Conservation (phyloP, 306 rosid species). For the Cicer arietinum region DNA sequence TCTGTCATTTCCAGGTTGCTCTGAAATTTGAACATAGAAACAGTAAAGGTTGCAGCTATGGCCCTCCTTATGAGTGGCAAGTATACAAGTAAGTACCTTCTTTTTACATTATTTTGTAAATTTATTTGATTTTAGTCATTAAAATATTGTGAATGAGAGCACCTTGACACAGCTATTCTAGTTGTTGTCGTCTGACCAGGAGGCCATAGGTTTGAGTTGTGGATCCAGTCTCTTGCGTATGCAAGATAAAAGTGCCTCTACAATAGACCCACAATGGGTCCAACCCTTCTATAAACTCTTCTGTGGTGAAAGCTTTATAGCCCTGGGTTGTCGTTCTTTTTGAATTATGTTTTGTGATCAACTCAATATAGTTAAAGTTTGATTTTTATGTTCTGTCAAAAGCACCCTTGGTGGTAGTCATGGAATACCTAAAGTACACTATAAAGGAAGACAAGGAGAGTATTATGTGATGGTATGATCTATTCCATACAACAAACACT, state of each 20-base stretch:
- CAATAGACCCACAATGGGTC: constrained; percentile 20
- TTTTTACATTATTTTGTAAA: background rate
- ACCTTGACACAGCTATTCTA: background rate
- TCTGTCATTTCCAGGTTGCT: constrained; percentile 74
- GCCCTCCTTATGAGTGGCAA: constrained; percentile 99
- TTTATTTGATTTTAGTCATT: background rate
- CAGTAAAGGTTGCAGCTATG: constrained; percentile 97
- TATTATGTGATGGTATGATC: constrained; percentile 88
- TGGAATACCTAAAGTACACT: constrained; percentile 97
- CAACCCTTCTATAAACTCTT: background rate
- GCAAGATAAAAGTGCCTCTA: background rate
- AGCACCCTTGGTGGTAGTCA: constrained; percentile 98
- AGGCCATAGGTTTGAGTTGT: background rate
- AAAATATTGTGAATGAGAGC: constrained; percentile 13
- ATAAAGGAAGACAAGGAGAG: constrained; percentile 95
- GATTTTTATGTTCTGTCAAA: constrained; percentile 43
- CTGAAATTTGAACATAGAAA: constrained; percentile 95
- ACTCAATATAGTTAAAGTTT: constrained; percentile 1
- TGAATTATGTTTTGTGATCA: background rate
- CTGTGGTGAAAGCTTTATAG: background rate
- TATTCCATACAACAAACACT: constrained; percentile 32
- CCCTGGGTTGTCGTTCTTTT: background rate
- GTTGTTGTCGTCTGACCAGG: constrained; percentile 19
- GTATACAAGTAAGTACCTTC: constrained; percentile 80
- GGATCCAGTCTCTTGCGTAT: constrained; percentile 6